Percentiles rank a stretch among this genome's conserved stretches.
phyloP scores from a whole-genome alignment of 306 rosid genomes.

The Cucurbita pepo region DNA sequence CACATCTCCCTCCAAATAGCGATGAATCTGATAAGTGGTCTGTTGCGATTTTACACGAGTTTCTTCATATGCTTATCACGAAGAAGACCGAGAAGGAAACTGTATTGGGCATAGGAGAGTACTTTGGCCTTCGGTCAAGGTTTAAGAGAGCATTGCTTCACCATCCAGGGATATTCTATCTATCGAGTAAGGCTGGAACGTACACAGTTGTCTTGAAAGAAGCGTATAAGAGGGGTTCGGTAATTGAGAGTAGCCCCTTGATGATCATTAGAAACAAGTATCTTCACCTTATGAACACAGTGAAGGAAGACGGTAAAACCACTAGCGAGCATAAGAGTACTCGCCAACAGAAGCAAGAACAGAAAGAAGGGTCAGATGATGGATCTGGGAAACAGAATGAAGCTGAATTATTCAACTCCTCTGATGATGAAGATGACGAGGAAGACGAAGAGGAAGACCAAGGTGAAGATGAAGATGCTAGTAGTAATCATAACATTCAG shows the following conservation, averaged over 20 bases:
- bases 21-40: constrained; percentile 70
- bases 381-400: constrained; percentile 9
- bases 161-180: constrained; percentile 70
- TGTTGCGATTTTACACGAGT: constrained; percentile 65
- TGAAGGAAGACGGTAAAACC: constrained; percentile 27
- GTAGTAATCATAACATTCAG: constrained; percentile 13
- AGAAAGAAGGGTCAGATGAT: constrained; percentile 2
- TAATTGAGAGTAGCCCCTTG: constrained; percentile 31
- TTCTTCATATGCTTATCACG: constrained; percentile 55
- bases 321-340: constrained; percentile 16
- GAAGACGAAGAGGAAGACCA: constrained; percentile 13
- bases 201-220: constrained; percentile 61
- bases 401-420: constrained; percentile 13
- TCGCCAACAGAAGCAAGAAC: constrained; percentile 16
- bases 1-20: constrained; percentile 29
- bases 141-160: constrained; percentile 55
- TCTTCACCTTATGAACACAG: constrained; percentile 49
- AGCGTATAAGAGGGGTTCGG: constrained; percentile 67
- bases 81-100: constrained; percentile 61
- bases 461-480: constrained; percentile 8
- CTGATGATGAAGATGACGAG: constrained; percentile 18
- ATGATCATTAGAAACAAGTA: constrained; percentile 48
- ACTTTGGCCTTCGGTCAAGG: constrained; percentile 58
- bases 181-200: constrained; percentile 54
- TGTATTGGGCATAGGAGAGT: constrained; percentile 47